Evolutionary conservation across 345 rosid genomes (phyloP).

Genomic region (Ricinus communis): DNA sequence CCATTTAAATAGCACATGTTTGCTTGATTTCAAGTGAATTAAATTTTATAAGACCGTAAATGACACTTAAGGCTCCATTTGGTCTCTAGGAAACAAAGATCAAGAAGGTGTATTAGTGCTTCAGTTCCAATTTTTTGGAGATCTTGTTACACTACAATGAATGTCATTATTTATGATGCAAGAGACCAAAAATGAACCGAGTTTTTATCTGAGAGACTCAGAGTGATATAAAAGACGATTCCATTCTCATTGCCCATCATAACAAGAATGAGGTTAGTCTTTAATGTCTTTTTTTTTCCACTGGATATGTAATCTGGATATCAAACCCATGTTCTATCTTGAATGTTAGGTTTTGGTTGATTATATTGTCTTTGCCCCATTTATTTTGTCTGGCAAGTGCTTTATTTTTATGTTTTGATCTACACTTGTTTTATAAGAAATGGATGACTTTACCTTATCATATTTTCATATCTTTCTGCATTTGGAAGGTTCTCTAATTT

Average conservation of each 20-base stretch:
- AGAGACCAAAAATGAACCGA: not conserved
- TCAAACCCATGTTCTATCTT: not conserved
- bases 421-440: not conserved
- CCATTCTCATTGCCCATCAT: not conserved
- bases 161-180: not conserved
- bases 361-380: not conserved
- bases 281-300: not conserved
- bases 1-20: not conserved
- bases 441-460: not conserved
- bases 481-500: slow-evolving; percentile 71
- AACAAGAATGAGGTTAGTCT: not conserved
- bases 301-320: not conserved
- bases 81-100: not conserved
- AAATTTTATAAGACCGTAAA: not conserved
- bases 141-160: not conserved
- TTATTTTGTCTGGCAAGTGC: not conserved
- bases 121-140: not conserved
- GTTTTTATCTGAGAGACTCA: not conserved
- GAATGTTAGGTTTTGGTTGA: not conserved
- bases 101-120: not conserved
- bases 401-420: not conserved
- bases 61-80: not conserved
- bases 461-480: not conserved
- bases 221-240: not conserved
- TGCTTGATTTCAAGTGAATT: not conserved